Evolutionary conservation across 306 rosid genomes (phyloP).

Genomic region (Glycyrrhiza uralensis): DNA sequence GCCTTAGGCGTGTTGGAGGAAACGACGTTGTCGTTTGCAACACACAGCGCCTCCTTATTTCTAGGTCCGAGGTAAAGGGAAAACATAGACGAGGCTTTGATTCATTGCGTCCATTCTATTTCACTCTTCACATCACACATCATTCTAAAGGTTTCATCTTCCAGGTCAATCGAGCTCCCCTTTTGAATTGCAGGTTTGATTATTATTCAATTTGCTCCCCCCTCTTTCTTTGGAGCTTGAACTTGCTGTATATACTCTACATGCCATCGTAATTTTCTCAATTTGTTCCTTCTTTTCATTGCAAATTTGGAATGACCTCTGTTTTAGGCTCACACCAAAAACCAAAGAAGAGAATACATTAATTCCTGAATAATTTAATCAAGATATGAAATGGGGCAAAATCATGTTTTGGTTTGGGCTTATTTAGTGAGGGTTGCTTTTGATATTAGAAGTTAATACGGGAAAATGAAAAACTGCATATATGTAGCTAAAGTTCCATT

Average conservation of each 20-base stretch:
- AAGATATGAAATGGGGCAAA: background rate
- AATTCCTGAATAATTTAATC: background rate
- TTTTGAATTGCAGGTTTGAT: slow-evolving; percentile 36
- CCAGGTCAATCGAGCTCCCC: background rate
- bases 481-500: background rate
- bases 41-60: slow-evolving; percentile 15
- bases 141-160: slow-evolving; percentile 7
- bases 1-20: background rate
- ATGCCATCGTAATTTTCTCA: background rate
- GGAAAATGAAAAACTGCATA: background rate
- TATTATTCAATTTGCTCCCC: slow-evolving; percentile 1
- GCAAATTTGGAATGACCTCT: background rate
- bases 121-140: background rate
- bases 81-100: background rate
- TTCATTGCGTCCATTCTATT: background rate
- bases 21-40: slow-evolving; percentile 24
- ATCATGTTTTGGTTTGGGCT: background rate
- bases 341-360: background rate
- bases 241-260: background rate
- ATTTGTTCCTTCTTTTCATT: background rate
- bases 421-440: background rate
- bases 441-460: background rate
- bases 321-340: background rate
- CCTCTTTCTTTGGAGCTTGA: background rate
- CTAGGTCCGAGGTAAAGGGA: slow-evolving; percentile 28